Conservation (phyloP, 768 basidiomycete species). For the Piloderma croceum region DNA sequence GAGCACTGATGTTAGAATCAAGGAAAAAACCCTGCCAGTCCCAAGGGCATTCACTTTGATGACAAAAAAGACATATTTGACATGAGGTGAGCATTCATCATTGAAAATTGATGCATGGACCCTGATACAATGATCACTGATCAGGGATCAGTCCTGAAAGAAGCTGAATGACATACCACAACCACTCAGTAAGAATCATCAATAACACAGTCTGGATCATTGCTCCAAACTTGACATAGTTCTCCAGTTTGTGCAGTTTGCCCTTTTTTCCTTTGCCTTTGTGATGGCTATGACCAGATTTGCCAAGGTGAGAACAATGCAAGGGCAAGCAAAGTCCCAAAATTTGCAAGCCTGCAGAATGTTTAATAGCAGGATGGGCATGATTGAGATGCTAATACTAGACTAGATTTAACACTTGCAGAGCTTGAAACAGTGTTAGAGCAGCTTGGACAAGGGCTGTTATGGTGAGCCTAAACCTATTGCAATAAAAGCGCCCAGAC, state of each 20-base stretch:
- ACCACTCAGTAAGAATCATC: constrained; percentile 33
- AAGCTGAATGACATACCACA: constrained; percentile 32
- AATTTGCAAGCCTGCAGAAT: constrained; percentile 38
- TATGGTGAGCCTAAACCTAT: constrained; percentile 35
- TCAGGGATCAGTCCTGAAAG: too few species aligned
- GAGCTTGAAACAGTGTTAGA: constrained; percentile 36
- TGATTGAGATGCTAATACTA: constrained; percentile 18
- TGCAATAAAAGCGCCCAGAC: constrained; percentile 40
- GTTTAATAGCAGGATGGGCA: neutral
- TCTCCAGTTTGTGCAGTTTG: constrained; percentile 17
- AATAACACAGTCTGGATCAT: constrained; percentile 35
- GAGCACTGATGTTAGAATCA: constrained; percentile 28
- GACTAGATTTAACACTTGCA: constrained; percentile 37
- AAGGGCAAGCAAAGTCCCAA: constrained; percentile 35
- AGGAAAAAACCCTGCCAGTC: constrained; percentile 26
- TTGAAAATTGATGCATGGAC: constrained; percentile 24
- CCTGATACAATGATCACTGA: constrained; percentile 17
- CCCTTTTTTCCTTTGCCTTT: constrained; percentile 28
- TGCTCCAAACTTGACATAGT: constrained; percentile 33
- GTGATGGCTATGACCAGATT: too few species aligned
- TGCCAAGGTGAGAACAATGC: constrained; percentile 39
- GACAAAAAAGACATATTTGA: constrained; percentile 33
- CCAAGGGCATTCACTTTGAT: constrained; percentile 26
- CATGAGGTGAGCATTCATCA: constrained; percentile 23
- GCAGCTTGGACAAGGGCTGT: constrained; percentile 32